Base-by-base conservation (phyloP, 2,329 filamentous ascomycete species). In the Ascosphaera apis region DNA sequence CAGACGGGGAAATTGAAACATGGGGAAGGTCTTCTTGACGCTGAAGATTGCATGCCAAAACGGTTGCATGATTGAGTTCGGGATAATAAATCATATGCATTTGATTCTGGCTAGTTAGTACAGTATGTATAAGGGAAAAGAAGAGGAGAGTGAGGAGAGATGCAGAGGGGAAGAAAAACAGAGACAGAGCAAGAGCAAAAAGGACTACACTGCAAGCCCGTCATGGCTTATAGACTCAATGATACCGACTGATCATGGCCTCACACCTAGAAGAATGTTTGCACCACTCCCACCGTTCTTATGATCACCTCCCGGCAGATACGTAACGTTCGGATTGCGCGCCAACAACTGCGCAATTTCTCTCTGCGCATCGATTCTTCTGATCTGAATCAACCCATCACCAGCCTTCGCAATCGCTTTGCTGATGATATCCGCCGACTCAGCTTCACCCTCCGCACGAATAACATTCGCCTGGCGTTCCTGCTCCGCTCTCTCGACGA, bases 391-490 rank as follows among this genome's bases (percentile, higher is more conserved):
- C 49, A 98, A 65, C 31, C 88, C 88, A 57, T 92, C 86, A 45
- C 88, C 88, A 39, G 72, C 70, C 72, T 91, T 93, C 46, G 81
- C 75, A 47, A 98, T 84, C 15, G 86, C 86, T 63, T 76, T 88
- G 60, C 72, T 77, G 55, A 98, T 95, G 44, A 83, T 91, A 37
- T 98, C 88, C 34, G 88, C 88, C 49, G 77, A 81, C 69, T 95
- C 86, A 46, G 86, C 86, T 62, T 98, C 88, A 54, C 88, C 88
- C 69, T 98, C 88, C 36, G 88, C 88, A 38, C 88, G 73, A 58
- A 98, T 98, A 51, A 98, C 88, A 62, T 88, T 95, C 48, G 88
- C 88, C 63, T 98, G 88, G 50, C 88, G 71, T 65, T 98, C 88
- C 66, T 98, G 88, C 69, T 98, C 88, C 41, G 88, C 88, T 57